These are phyloP conservation scores for Globisporangium nodosum DNA, from an alignment of 352 stramenopile species.

Conservation along the genomic window DNA sequence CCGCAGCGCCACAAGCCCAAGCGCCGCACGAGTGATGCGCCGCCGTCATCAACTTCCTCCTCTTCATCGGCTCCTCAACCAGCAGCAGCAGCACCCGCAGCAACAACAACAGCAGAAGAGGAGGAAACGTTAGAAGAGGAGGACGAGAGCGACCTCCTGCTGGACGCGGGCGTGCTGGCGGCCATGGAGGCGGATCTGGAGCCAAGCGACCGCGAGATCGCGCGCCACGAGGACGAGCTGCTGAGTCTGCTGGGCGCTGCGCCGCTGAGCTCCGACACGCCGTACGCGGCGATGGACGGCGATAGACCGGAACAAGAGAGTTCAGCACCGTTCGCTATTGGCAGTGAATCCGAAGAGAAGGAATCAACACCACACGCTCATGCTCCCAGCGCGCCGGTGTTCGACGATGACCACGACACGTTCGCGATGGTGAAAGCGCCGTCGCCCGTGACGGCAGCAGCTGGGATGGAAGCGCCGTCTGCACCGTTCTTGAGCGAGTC, in stretches of 20 bases:
- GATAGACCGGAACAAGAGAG: neutral
- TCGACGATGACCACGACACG: slow-evolving; percentile 9
- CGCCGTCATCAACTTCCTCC: neutral
- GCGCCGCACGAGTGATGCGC: neutral
- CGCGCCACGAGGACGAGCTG: slow-evolving; percentile 53
- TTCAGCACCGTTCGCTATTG: neutral
- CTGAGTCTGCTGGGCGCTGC: slow-evolving; percentile 31
- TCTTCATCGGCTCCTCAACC: neutral
- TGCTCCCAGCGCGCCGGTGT: slow-evolving; percentile 9
- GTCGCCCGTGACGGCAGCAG: slow-evolving; percentile 4
- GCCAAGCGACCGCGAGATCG: slow-evolving; percentile 36
- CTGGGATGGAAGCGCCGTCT: slow-evolving; percentile 15
- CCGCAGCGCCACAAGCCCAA: slow-evolving; percentile 1
- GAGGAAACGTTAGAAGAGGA: neutral
- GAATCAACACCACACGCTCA: neutral
- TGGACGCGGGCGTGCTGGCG: slow-evolving; percentile 12
- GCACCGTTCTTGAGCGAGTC: slow-evolving; percentile 38
- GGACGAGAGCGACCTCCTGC: slow-evolving; percentile 6
- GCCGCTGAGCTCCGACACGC: neutral
- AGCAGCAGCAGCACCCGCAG: neutral
- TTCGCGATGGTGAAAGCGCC: neutral
- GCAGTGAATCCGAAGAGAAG: neutral
- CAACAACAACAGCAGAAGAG: slow-evolving; percentile 2
- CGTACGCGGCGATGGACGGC: neutral
- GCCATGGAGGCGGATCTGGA: slow-evolving; percentile 14